Evolutionary conservation across 1,139 yeast genomes (phyloP).

Genomic region (Meyerozyma smithsonii): DNA sequence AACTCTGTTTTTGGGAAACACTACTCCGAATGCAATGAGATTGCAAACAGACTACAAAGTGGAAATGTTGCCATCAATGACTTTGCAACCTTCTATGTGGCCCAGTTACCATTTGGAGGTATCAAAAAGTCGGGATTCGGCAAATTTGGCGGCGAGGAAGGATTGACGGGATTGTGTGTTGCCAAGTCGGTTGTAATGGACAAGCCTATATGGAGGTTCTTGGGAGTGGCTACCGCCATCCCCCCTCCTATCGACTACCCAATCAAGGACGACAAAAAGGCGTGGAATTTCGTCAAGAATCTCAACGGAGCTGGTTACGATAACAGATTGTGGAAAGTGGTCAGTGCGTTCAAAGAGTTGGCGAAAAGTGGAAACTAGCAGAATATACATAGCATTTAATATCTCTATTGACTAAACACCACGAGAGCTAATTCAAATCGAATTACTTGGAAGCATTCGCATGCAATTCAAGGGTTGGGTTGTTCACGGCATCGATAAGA

Average conservation of each 20-base stretch:
- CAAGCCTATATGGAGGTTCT: conserved; percentile 54
- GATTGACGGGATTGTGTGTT: conserved; percentile 79
- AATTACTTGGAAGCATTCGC: conserved; percentile 49
- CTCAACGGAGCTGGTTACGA: conserved; percentile 89
- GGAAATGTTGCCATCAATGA: conserved; percentile 97
- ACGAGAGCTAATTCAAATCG: background rate
- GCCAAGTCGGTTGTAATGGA: conserved; percentile 87
- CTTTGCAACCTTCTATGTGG: conserved; percentile 92
- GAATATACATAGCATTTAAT: conserved; percentile 1
- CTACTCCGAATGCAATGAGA: conserved; percentile 49
- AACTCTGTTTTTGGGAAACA: conserved; percentile 79
- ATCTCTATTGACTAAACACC: background rate
- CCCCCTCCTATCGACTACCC: conserved; percentile 93
- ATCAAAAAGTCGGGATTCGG: conserved; percentile 91
- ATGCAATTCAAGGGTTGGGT: conserved; percentile 80
- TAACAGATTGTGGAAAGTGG: conserved; percentile 60
- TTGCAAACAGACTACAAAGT: conserved; percentile 60
- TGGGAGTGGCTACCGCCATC: conserved; percentile 67
- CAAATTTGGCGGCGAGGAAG: conserved; percentile 96
- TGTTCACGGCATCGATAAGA: conserved; percentile 73
- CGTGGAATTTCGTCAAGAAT: conserved; percentile 83
- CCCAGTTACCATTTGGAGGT: conserved; percentile 97
- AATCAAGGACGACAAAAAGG: conserved; percentile 69
- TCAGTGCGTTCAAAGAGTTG: conserved; percentile 36
- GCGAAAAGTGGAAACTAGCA: conserved; percentile 29